Evolutionary conservation across 192 early-diverging fungal species (phyloP), one percentile per base, ranked within the genome.

Genomic region (Coemansia sp.): DNA sequence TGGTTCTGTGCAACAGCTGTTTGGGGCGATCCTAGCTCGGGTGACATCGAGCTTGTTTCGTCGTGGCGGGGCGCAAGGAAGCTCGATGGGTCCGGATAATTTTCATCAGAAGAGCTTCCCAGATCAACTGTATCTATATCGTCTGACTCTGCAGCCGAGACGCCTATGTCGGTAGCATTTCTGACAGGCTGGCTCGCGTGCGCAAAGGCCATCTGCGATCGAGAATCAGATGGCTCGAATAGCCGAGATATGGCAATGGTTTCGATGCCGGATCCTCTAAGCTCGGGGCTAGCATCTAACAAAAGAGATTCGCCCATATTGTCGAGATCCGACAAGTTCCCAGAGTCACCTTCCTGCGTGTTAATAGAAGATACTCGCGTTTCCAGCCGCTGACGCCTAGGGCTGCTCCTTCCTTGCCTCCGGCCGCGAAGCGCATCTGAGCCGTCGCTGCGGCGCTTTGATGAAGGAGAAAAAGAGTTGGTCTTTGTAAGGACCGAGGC

Each of bases 1-100:
- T 18, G 13, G 3, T 18, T 42, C 39, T 42, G 39, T 13, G 39
- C 39, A 42, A 42, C 39, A 10, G 11, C 39, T 18, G 39, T 42
- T 42, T 3, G 39, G 1, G 39, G 39, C 10, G 36, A 55, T 48
- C 27, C 22, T 22, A 64, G 54, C 54, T 55, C 54, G 36, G 62
- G 53, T 1, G 62, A 56, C n/a, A 23, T n/a, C 18, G 62, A 64
- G 47, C 27, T 30, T 20, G 51, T 18, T 7, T 25, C 11, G 16
- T 14, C 22, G 25, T 6, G 19, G 9, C 49, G 49, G 16, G 49
- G 23, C 49, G 23, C 49, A 23, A 25, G 22, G 23, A 25, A 27
- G 9, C 49, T 22, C 2, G 20, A 27, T 18, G 73, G 60, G 13
- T 70, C 68, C 1, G 64, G 68, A 11, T 63, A 69, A 13, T 75